Percentiles rank a stretch among this genome's conserved stretches.
These are phyloP conservation scores for Amphicarpaea edgeworthii DNA, from an alignment of 306 rosid species.

Conservation along the genomic window DNA sequence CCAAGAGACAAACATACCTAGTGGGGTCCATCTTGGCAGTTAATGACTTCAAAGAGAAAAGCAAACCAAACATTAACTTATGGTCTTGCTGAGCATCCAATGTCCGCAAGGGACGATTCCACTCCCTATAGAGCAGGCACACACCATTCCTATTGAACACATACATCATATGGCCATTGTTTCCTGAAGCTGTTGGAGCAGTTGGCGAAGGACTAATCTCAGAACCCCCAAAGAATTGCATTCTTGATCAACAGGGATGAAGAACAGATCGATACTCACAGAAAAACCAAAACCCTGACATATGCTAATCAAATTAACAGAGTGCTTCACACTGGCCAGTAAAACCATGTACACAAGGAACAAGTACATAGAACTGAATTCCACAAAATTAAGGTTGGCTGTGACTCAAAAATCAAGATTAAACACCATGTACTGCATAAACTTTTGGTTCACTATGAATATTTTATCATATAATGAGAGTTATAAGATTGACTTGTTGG, in stretches of 20 bases:
- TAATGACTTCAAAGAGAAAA: slow-evolving; percentile 91
- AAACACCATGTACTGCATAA: too few relatives aligned
- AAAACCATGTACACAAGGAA: neutral
- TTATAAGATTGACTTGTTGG: too few relatives aligned
- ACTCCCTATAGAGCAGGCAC: slow-evolving; percentile 91
- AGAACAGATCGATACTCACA: slow-evolving; percentile 50
- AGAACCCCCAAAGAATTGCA: slow-evolving; percentile 97
- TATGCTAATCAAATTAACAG: slow-evolving; percentile 28
- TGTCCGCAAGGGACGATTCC: slow-evolving; percentile 94
- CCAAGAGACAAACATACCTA: slow-evolving; percentile 44
- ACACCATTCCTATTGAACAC: slow-evolving; percentile 88
- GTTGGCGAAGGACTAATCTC: slow-evolving; percentile 99
- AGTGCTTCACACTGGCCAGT: neutral
- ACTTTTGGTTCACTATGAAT: too few relatives aligned
- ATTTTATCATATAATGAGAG: too few relatives aligned
- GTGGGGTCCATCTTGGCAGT: slow-evolving; percentile 98
- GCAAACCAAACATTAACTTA: slow-evolving; percentile 96
- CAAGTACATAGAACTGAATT: neutral
- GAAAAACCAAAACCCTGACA: slow-evolving; percentile 35
- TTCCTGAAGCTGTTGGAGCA: slow-evolving; percentile 75
- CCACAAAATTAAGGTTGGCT: slow-evolving; percentile 7
- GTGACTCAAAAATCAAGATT: too few relatives aligned
- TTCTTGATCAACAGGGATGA: slow-evolving; percentile 43
- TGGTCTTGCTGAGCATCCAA: slow-evolving; percentile 90
- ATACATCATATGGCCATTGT: slow-evolving; percentile 96